phyloP scores from a whole-genome alignment of 805 yeast species.

The Zygosaccharomyces siamensis region DNA sequence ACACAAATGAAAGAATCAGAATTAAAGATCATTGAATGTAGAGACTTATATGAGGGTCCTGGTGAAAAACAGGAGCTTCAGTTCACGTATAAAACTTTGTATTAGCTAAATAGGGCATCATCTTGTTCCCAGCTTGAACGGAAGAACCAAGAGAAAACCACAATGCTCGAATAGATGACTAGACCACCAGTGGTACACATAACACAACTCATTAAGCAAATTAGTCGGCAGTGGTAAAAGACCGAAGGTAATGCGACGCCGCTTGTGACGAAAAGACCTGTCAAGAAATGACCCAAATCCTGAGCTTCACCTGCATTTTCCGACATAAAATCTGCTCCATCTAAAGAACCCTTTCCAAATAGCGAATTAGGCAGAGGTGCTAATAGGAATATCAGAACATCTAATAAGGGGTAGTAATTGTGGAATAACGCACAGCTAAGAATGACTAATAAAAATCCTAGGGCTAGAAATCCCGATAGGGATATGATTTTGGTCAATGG shows the following conservation, averaged over 20 bases:
- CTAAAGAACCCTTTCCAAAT: conserved; percentile 42
- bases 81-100: conserved; percentile 16
- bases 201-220: conserved; percentile 62
- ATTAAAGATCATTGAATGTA: conserved; percentile 59
- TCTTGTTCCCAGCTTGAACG: conserved; percentile 38
- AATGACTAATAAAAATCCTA: conserved; percentile 84
- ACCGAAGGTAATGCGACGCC: conserved; percentile 74
- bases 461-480: conserved; percentile 55
- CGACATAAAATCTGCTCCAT: conserved; percentile 57
- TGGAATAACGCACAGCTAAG: conserved; percentile 83
- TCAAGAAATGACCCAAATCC: conserved; percentile 73
- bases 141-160: conserved; percentile 76
- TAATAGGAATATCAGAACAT: conserved; percentile 56
- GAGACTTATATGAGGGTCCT: conserved; percentile 34
- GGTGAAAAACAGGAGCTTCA: conserved; percentile 1
- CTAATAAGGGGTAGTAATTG: conserved; percentile 86
- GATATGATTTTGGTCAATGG: conserved; percentile 35
- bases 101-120: conserved; percentile 36
- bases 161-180: conserved; percentile 76
- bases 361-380: conserved; percentile 72
- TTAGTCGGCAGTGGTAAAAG: conserved; percentile 67
- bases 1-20: conserved; percentile 67
- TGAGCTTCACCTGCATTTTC: conserved; percentile 47
- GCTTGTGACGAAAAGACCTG: conserved; percentile 71
- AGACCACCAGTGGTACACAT: conserved; percentile 84